Base-by-base conservation (phyloP, 2,329 filamentous ascomycete species). In the Ophiocordyceps camponoti-floridani region DNA sequence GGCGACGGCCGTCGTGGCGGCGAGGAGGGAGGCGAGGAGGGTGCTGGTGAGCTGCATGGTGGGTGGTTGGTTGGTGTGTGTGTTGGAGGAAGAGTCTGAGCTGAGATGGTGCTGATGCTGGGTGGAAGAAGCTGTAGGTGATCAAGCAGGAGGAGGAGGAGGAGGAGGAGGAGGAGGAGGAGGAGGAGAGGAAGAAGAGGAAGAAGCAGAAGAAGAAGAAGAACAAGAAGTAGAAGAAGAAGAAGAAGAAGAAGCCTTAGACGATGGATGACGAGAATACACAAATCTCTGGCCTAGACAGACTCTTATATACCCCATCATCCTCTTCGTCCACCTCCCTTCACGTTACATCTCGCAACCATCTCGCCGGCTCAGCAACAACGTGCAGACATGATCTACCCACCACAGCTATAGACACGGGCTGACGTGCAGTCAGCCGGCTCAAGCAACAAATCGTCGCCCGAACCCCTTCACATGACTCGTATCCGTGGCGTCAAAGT, bases 1-100 rank as follows among this genome's bases (percentile, higher is more conserved):
- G 28, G 63, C 58, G 44, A 60, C 47, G 49, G 58, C 56, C 42
- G 60, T 53, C 51, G 62, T 52, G 52, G 63, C 56, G 46, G 58
- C 52, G 48, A 62, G 41, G 53, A 62, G 49, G 52, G 57, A 49
- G 50, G 61, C 51, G 47, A 65, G 45, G 50, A 65, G 53, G 47
- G 62, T 51, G 52, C 58, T 57, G 49, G 63, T 61, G 60, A 68
- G 55, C 53, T 68, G 63, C 66, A 69, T 69, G 33, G 43, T 65
- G 51, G 49, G 45, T 48, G 54, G 10, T 10, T 48, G 54, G 10
- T 10, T 5, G 10, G 12, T 23, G 18, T 23, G 42, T 37, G 31
- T 11, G 8, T 26, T 43, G 33, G 42, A 19, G 14, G 16, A 19
- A 23, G 8, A 26, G 18, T 41, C 9, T 37, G 27, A 30, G 28